These are phyloP conservation scores for Litchi chinensis DNA, from an alignment of 345 rosid genomes.

Conservation along the genomic window DNA sequence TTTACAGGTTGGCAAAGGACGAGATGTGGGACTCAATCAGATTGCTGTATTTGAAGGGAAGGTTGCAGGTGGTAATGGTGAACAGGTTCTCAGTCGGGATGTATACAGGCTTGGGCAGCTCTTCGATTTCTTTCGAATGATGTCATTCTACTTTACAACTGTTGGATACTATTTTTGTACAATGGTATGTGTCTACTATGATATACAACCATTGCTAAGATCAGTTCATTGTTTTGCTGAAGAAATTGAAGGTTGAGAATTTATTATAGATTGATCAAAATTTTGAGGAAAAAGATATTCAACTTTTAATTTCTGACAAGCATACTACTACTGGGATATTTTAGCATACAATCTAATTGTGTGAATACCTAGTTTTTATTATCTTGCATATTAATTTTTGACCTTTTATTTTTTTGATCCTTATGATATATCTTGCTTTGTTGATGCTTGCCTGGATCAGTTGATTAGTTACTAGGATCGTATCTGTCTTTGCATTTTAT, in stretches of 20 bases:
- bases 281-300: constrained; percentile 2
- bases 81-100: constrained; percentile 98
- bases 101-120: constrained; percentile 98
- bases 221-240: not conserved
- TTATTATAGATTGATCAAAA: not conserved
- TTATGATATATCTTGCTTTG: not conserved
- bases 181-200: constrained; percentile 59
- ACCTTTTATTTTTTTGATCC: not conserved
- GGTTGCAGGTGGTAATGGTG: constrained; percentile 99
- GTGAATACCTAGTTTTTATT: constrained; percentile 11
- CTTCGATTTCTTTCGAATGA: constrained; percentile 95
- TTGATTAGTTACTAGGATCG: constrained; percentile 8
- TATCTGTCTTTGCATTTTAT: not conserved
- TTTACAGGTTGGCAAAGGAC: constrained; percentile 94
- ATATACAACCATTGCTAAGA: not conserved
- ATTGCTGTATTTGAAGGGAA: constrained; percentile 98
- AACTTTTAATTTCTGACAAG: not conserved
- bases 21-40: constrained; percentile 99
- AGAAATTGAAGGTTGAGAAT: not conserved
- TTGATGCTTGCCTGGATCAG: not conserved
- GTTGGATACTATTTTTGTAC: constrained; percentile 96
- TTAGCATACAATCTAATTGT: constrained; percentile 2
- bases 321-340: not conserved
- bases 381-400: not conserved
- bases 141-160: constrained; percentile 95